These are phyloP conservation scores for Mercurialis annua DNA, from an alignment of 345 rosid species.

Conservation along the genomic window DNA sequence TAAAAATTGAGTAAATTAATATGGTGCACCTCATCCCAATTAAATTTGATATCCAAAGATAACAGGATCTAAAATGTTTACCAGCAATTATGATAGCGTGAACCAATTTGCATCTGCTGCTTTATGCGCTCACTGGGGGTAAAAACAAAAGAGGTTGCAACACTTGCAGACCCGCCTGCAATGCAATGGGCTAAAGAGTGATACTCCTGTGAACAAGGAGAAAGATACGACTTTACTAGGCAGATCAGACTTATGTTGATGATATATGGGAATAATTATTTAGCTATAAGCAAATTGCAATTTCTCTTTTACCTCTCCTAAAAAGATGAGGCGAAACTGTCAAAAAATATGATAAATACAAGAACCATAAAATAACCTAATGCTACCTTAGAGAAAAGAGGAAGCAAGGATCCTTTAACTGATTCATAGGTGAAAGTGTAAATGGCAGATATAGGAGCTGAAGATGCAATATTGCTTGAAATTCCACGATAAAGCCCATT, in stretches of 20 bases:
- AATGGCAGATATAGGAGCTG: slow-evolving; percentile 92
- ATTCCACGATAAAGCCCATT: slow-evolving; percentile 84
- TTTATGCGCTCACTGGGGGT: slow-evolving; percentile 88
- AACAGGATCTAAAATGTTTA: slow-evolving; percentile 26
- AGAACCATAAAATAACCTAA: slow-evolving; percentile 7
- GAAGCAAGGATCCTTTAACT: slow-evolving; percentile 74
- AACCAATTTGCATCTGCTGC: slow-evolving; percentile 98
- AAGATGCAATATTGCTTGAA: slow-evolving; percentile 75
- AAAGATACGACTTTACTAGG: neutral
- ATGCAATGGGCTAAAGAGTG: slow-evolving; percentile 70
- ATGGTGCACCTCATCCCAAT: neutral
- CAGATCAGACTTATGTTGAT: neutral
- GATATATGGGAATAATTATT: neutral
- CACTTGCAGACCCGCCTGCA: slow-evolving; percentile 91
- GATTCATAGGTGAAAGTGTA: slow-evolving; percentile 88
- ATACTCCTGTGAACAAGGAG: slow-evolving; percentile 52
- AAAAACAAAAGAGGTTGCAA: slow-evolving; percentile 85
- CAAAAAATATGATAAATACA: slow-evolving; percentile 5
- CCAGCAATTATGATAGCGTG: slow-evolving; percentile 82
- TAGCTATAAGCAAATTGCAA: neutral
- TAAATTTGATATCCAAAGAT: neutral
- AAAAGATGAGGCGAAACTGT: neutral
- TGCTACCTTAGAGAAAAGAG: slow-evolving; percentile 67
- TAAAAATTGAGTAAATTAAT: neutral
- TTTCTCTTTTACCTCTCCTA: neutral